Base-by-base conservation (phyloP, 352 stramenopile genomes). In the Phytophthora podocarpi region DNA sequence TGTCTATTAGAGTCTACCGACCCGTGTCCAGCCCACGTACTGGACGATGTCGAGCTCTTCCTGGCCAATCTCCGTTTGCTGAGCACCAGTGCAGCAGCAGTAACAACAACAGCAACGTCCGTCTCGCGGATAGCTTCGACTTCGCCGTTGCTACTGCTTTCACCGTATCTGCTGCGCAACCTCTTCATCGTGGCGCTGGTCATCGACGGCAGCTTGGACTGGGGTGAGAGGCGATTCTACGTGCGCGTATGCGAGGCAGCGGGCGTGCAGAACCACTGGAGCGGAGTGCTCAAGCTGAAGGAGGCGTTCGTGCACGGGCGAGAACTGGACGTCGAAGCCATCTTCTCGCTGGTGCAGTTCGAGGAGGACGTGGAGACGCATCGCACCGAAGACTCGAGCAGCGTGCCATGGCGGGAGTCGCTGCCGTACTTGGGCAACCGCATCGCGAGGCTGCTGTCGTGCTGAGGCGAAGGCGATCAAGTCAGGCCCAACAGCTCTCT, bases 151-250 rank as follows among this genome's bases (percentile, higher is more conserved):
- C 23, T 63, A 0, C 6, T 65, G 10, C 23, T 64, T 1, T 58
- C 60, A 16, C 56, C 43, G 1, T 65, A 75, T 4, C 74, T 84
- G 40, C 30, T 77, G 6, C 64, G 59, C 11, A 84, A 81, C 32
- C 49, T 87, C 12, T 72, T 81, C 8, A 71, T 80, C 23, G 43
- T 82, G 20, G 24, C 65, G 18, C 56, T 84, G 21, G 61, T 87
- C 21, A 78, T 83, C 50, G 72, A 84, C 24, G 72, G 72, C 10
- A 65, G 52, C 32, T 59, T 87, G n/a, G 74, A 78, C 34, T 81
- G 69, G 74, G 43, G 58, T 11, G 77, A 84, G 36, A 61, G 74
- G 6, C 63, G 58, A 1, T 64, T 84, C 15, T 84, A 76, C 42
- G 56, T 81, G 24, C 69, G 72, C 9, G 56, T 68, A 11, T 87